These are phyloP conservation scores for Takakia lepidozioides DNA, from an alignment of 225 moss, liverwort and hornwort genomes.

Conservation along the genomic window DNA sequence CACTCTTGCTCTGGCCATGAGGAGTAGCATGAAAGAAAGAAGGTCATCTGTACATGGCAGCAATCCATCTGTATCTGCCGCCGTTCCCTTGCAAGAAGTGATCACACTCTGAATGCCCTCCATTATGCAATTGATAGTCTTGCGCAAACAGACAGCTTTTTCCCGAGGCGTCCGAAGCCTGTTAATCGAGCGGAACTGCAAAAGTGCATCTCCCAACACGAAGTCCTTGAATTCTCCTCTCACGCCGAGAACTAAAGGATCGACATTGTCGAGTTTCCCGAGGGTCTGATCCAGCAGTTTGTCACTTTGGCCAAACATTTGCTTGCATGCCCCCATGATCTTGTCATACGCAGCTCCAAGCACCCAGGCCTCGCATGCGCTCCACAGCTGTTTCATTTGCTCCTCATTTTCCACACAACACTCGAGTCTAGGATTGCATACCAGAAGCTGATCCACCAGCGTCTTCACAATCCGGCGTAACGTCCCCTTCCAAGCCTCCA, in stretches of 20 bases:
- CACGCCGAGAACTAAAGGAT: conserved; percentile 49
- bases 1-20: conserved; percentile 44
- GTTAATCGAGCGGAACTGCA: conserved; percentile 50
- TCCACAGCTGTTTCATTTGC: conserved; percentile 31
- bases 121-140: conserved; percentile 50
- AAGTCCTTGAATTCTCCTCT: conserved; percentile 51
- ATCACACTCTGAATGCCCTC: conserved; percentile 50
- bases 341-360: conserved; percentile 48
- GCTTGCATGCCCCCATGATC: conserved; percentile 60
- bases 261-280: conserved; percentile 32
- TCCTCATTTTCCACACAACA: conserved; percentile 23
- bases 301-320: conserved; percentile 55
- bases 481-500: conserved; percentile 57
- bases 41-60: conserved; percentile 54
- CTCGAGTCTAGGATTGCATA: conserved; percentile 38
- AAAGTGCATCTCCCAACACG: conserved; percentile 43
- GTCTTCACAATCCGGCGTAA: conserved; percentile 46
- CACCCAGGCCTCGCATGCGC: conserved; percentile 51
- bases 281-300: conserved; percentile 40
- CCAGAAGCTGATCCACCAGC: conserved; percentile 40
- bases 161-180: conserved; percentile 40
- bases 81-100: conserved; percentile 42
- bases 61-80: conserved; percentile 44
- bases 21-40: conserved; percentile 52
- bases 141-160: conserved; percentile 48